Conservation (phyloP, 495 filamentous ascomycete species). For the Trichoderma parareesei region DNA sequence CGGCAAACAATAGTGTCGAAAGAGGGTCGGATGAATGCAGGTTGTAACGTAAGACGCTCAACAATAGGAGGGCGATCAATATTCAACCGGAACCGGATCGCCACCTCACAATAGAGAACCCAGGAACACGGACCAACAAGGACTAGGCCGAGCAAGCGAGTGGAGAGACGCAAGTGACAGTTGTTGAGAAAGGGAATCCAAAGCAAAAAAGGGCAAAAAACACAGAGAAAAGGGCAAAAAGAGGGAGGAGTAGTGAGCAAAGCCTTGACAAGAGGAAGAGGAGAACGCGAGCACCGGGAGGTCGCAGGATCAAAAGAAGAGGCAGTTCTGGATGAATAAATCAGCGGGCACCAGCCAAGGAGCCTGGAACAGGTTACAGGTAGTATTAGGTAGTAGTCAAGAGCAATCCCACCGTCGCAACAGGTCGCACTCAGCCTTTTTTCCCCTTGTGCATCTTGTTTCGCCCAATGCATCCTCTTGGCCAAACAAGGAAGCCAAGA, state of each 20-base stretch:
- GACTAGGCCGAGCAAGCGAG: too few species aligned
- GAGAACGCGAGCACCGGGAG: background rate
- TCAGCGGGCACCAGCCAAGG: background rate
- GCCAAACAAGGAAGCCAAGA: constrained; percentile 4
- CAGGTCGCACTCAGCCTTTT: background rate
- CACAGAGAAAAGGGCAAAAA: background rate
- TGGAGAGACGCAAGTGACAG: too few species aligned
- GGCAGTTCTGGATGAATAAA: background rate
- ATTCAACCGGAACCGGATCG: background rate
- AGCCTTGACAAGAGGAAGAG: background rate
- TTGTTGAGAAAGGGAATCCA: background rate
- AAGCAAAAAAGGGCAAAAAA: background rate
- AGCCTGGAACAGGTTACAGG: background rate
- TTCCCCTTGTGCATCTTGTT: background rate
- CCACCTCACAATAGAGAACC: background rate
- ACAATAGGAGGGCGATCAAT: background rate
- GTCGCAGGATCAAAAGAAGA: background rate
- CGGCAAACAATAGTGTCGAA: background rate
- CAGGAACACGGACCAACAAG: too few species aligned
- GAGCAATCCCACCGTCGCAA: background rate
- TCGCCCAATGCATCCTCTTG: background rate
- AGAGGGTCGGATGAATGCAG: background rate
- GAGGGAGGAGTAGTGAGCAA: background rate
- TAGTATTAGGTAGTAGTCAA: background rate
- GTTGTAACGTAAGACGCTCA: background rate